A percentile compares a stretch with the other conserved stretches of the same genome.
These are phyloP conservation scores for Exophiala sideris DNA, from an alignment of 2,329 filamentous ascomycete species.

Conservation along the genomic window DNA sequence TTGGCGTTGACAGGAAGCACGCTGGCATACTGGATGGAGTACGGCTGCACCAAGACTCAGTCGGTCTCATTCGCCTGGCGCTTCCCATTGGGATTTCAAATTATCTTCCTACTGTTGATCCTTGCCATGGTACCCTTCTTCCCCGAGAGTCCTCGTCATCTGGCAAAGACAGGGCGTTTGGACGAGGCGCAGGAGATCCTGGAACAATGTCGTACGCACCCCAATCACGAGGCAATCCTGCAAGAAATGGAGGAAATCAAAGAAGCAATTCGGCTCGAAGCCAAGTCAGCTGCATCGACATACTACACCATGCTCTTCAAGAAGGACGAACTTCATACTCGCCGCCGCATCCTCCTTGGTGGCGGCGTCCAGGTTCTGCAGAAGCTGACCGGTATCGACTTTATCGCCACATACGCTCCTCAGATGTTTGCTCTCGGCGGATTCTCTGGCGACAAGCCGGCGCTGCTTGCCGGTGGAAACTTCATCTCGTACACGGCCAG, in stretches of 20 bases:
- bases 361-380: constrained; percentile 29
- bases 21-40: constrained; percentile 33
- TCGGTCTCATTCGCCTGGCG: constrained; percentile 50
- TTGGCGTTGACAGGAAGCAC: constrained; percentile 14
- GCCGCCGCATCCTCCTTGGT: constrained; percentile 26
- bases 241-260: constrained; percentile 29
- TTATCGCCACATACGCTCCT: constrained; percentile 28
- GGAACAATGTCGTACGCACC: constrained; percentile 11
- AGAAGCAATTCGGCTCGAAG: constrained; percentile 29
- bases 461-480: constrained; percentile 28
- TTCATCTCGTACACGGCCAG: constrained; percentile 29
- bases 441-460: constrained; percentile 9
- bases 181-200: constrained; percentile 25
- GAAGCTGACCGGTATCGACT: constrained; percentile 29
- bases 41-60: constrained; percentile 29
- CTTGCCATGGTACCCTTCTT: constrained; percentile 47
- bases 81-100: constrained; percentile 59
- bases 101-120: constrained; percentile 59
- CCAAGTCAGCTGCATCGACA: constrained; percentile 24
- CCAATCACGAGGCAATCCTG: constrained; percentile 18
- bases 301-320: constrained; percentile 29
- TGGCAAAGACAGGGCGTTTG: constrained; percentile 27
- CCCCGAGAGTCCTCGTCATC: constrained; percentile 44
- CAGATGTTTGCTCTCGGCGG: constrained; percentile 24
- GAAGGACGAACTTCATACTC: constrained; percentile 28